Percentiles rank a stretch among this genome's conserved stretches.
Conservation (phyloP, 2,329 filamentous ascomycete genomes). For the Fusarium kyushuense region DNA sequence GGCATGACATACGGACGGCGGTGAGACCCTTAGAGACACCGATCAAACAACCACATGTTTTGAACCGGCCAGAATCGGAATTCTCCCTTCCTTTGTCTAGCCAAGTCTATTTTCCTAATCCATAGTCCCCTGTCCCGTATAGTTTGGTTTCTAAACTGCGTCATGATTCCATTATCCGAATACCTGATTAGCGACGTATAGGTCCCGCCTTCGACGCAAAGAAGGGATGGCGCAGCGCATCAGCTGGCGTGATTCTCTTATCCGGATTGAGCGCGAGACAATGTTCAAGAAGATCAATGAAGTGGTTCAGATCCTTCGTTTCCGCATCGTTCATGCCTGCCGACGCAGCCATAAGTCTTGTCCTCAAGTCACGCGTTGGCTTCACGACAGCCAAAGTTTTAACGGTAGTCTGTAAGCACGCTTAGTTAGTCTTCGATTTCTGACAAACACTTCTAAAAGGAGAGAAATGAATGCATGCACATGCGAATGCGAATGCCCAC, state of each 20-base stretch:
- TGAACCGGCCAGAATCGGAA: conserved; percentile 14
- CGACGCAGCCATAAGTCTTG: conserved; percentile 79
- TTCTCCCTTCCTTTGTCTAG: conserved; percentile 36
- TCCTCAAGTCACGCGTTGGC: conserved; percentile 84
- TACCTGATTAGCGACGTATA: conserved; percentile 42
- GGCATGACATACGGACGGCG: conserved; percentile 38
- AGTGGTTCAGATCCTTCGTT: conserved; percentile 81
- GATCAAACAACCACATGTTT: conserved; percentile 26
- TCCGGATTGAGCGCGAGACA: conserved; percentile 92
- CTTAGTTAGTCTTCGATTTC: conserved; percentile 38
- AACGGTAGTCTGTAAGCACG: conserved; percentile 68
- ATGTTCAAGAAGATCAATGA: conserved; percentile 88
- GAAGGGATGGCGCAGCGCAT: conserved; percentile 91
- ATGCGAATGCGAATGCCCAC: conserved; percentile 23
- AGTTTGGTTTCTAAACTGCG: conserved; percentile 24
- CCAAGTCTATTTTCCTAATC: conserved; percentile 18
- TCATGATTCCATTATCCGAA: conserved; percentile 16
- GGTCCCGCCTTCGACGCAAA: conserved; percentile 63
- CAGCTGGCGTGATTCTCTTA: conserved; percentile 86
- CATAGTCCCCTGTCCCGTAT: conserved; percentile 9
- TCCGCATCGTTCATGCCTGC: conserved; percentile 80
- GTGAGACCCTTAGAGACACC: conserved; percentile 33
- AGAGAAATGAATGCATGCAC: conserved; percentile 14
- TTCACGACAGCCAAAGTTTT: conserved; percentile 77
- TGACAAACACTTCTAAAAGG: conserved; percentile 29